A percentile compares a stretch with the other conserved stretches of the same genome.
These are phyloP conservation scores for Zygosaccharomyces pseudobailii DNA, from an alignment of 1,139 yeast species.

Conservation along the genomic window DNA sequence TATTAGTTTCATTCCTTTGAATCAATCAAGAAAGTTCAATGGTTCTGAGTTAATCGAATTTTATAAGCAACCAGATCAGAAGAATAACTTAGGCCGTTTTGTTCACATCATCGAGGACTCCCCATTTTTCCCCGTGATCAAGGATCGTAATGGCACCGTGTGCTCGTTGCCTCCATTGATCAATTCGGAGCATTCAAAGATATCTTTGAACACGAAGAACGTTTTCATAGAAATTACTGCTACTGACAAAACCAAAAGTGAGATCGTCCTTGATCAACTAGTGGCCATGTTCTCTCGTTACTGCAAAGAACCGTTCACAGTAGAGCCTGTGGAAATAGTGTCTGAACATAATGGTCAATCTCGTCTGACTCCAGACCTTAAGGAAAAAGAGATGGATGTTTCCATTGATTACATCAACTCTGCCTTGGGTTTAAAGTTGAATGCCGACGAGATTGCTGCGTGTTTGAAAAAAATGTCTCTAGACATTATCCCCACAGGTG, in stretches of 20 bases:
- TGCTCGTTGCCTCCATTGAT: constrained; percentile 96
- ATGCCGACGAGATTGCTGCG: constrained; percentile 61
- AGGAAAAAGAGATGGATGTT: constrained; percentile 64
- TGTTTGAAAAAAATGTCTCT: constrained; percentile 81
- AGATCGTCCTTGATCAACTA: constrained; percentile 82
- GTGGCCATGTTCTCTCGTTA: constrained; percentile 95
- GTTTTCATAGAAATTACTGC: constrained; percentile 94
- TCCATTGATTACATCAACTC: constrained; percentile 87
- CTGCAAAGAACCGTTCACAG: constrained; percentile 67
- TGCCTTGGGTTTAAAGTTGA: constrained; percentile 73
- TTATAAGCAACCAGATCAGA: constrained; percentile 61
- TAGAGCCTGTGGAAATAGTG: constrained; percentile 84
- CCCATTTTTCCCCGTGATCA: constrained; percentile 86
- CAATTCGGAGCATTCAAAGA: constrained; percentile 88
- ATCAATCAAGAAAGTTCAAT: constrained; percentile 70
- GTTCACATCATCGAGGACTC: constrained; percentile 84
- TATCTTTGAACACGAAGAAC: constrained; percentile 76
- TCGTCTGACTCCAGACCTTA: constrained; percentile 69
- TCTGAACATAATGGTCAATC: constrained; percentile 79
- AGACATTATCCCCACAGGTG: constrained; percentile 52
- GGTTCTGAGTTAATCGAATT: constrained; percentile 83
- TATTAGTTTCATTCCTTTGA: constrained; percentile 76
- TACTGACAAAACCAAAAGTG: constrained; percentile 89
- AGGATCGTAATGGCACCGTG: constrained; percentile 72
- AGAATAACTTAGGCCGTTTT: constrained; percentile 83